Evolutionary conservation across 805 yeast genomes (phyloP), one percentile per base, ranked within the genome.

Genomic region (Sugiyamaella lignohabitans): DNA sequence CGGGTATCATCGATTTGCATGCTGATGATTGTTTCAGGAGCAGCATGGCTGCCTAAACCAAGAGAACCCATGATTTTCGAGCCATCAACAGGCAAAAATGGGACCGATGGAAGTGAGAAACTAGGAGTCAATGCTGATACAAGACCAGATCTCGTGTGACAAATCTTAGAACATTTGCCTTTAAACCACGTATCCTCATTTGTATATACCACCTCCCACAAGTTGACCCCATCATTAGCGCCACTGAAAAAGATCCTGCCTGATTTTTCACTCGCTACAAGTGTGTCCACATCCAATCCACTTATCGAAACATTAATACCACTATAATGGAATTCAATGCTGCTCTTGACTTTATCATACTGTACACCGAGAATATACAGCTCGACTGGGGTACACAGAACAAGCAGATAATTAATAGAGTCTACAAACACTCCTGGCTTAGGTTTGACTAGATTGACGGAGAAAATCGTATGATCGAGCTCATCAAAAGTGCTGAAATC

Each of bases 171-270:
- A 59, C 95, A 85, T 57, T 82, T 84, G 59, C 85, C 82, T 52
- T 81, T 79, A 61, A 87, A 87, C 86, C 96, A 91, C 46, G 86
- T 82, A 41, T 87, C 93, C 21, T 84, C 76, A 53, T 82, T 84
- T 4, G 89, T 76, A 61, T 93, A 93, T 49, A 79, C 81, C 46
- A 93, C 69, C 60, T 87, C 91, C 96, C 96, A 93, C 38, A 93
- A 72, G 55, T 89, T 80, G 17, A 59, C 42, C 1, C 88, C 91
- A 54, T 85, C 87, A 18, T 82, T 79, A 36, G 74, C 75, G n/a
- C 95, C 94, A 5, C 85, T 74, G 63, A 94, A 87, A 61, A 86
- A 87, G 3, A 93, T 78, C 47, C 91, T 88, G 40, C 87, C 84
- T 0, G 93, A 80, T 38, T 68, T 65, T 18, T 78, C 78, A 57